Evolutionary conservation across 1,284 basidiomycete species (phyloP), one percentile per base, ranked within the genome.

Genomic region (Mycena citricolor): DNA sequence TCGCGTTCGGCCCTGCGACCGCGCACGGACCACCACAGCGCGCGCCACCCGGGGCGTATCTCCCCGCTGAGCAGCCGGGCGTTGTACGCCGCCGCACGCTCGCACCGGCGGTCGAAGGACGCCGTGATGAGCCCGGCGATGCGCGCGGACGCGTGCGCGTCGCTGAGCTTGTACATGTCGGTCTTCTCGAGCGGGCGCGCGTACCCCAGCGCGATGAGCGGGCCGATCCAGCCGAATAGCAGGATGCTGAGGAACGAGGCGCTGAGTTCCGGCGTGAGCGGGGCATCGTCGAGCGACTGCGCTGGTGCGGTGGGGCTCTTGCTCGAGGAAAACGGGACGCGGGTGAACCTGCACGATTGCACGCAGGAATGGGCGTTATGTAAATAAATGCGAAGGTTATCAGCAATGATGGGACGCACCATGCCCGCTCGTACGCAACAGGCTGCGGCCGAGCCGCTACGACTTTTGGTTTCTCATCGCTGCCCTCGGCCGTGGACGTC

Each of bases 131-230:
- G 69, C 5, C 77, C 68, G 2, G 87, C 83, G 34, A 93, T 77
- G 12, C 68, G 56, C 2, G 71, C 69, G 0, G 86, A 71, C 4
- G 75, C 69, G 16, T 77, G 77, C 12, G 81, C 68, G 35, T 81
- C 75, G 49, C 84, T 82, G 32, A 94, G 79, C 61, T 81, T 85
- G 75, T 86, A 94, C n/a, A 95, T 70, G 64, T 97, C 93, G 0
- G 83, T 69, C 0, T 84, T 80, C 61, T 93, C 86, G 4, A 95
- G 74, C 1, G 92, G 86, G 5, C 92, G 77, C 12, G 81, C 76
- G 61, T 88, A 90, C 8, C 86, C 86, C 6, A 74, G 61, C 8
- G 70, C 68, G 62, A 91, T 76, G 39, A 92, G 68, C 2, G 82
- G 77, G 1, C 80, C 83, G 39, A 94, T 76, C 91, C 91, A 95